A percentile compares a stretch with the other conserved stretches of the same genome.
Conservation (phyloP, 352 stramenopile species). For the Aphanomyces cochlioides region DNA sequence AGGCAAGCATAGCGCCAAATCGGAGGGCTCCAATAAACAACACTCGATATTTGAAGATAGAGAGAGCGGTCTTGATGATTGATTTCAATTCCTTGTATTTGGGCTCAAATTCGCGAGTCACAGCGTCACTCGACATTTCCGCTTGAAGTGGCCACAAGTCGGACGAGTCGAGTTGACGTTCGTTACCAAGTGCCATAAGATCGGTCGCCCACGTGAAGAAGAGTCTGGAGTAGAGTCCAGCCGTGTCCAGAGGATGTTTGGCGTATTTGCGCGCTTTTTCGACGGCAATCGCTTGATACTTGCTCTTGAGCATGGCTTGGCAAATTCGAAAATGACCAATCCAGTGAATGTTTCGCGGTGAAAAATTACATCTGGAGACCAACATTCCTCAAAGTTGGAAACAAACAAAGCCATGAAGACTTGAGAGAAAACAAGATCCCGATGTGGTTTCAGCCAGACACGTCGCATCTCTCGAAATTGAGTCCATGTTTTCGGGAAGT, state of each 20-base stretch:
- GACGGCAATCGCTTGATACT: not conserved
- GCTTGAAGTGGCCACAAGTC: slow-evolving; percentile 16
- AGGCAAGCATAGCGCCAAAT: not conserved
- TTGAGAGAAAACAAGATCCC: too few relatives aligned
- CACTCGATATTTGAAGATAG: slow-evolving; percentile 17
- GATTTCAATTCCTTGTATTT: slow-evolving; percentile 20
- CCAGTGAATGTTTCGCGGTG: too few relatives aligned
- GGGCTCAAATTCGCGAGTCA: slow-evolving; percentile 20
- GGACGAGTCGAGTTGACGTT: not conserved
- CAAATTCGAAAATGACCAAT: too few relatives aligned
- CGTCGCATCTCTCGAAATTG: too few relatives aligned
- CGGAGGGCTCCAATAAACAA: slow-evolving; percentile 20
- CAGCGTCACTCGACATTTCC: slow-evolving; percentile 16
- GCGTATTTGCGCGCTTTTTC: not conserved
- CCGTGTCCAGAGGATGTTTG: not conserved
- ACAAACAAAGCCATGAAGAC: too few relatives aligned
- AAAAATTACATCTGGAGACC: too few relatives aligned
- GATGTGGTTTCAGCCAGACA: too few relatives aligned
- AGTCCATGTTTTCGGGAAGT: too few relatives aligned
- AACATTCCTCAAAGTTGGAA: too few relatives aligned
- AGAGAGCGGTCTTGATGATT: slow-evolving; percentile 18
- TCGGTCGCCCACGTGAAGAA: slow-evolving; percentile 14
- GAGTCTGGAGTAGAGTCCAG: not conserved
- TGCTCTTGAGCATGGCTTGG: too few relatives aligned
- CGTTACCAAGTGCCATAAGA: slow-evolving; percentile 4